A percentile compares a stretch with the other conserved stretches of the same genome.
These are phyloP conservation scores for Lasiodiplodia sp. DNA, from an alignment of 2,329 filamentous ascomycete genomes.

Conservation along the genomic window DNA sequence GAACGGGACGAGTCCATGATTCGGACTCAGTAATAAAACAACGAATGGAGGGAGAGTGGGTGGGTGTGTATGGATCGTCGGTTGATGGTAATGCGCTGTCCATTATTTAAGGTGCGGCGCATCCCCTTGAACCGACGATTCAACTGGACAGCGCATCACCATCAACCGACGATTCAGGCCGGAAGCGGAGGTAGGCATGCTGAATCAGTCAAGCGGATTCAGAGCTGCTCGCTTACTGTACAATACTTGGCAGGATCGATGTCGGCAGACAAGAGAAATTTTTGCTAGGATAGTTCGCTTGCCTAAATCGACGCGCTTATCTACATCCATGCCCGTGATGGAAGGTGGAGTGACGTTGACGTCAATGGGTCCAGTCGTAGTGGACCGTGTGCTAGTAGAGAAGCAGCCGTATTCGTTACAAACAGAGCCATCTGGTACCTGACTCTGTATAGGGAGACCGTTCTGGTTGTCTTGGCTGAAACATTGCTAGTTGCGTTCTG, in stretches of 20 bases:
- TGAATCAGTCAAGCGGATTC: slow-evolving; percentile 13
- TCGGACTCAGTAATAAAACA: not conserved
- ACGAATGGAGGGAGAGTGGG: not conserved
- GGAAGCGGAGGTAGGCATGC: not conserved
- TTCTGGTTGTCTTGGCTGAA: not conserved
- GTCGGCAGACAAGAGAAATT: slow-evolving; percentile 5
- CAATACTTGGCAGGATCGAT: slow-evolving; percentile 13
- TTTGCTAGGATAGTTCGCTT: not conserved
- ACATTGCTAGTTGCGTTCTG: not conserved
- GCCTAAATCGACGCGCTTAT: not conserved
- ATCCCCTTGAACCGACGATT: not conserved
- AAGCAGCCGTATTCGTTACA: not conserved
- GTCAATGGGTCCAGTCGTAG: not conserved
- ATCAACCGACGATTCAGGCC: not conserved
- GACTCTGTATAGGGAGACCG: not conserved
- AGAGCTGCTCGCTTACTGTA: not conserved
- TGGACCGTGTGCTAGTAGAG: not conserved
- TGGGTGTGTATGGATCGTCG: not conserved
- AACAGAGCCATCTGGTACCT: not conserved
- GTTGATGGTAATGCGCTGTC: not conserved
- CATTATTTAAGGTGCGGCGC: not conserved
- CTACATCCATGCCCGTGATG: too few relatives aligned
- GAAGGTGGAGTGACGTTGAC: not conserved
- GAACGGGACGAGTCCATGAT: slow-evolving; percentile 11
- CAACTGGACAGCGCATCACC: not conserved